phyloP scores from a whole-genome alignment of 108 stramenopile species.

The Bacterosira constricta region DNA sequence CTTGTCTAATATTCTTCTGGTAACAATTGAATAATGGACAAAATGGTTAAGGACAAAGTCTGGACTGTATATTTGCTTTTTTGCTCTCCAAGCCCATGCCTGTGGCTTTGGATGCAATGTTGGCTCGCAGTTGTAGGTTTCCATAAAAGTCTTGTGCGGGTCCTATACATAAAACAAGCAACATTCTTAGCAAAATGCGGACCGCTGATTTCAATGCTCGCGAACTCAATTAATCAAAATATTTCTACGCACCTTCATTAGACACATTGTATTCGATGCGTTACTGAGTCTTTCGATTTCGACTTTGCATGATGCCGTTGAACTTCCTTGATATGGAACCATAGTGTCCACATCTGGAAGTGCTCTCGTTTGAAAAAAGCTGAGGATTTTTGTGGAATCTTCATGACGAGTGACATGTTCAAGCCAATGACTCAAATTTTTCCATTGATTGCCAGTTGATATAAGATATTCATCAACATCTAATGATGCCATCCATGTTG shows the following conservation, averaged over 20 bases:
- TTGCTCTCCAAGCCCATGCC: slow-evolving; percentile 40
- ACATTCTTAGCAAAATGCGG: too few species aligned
- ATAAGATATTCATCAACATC: slow-evolving; percentile 86
- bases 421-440: slow-evolving; percentile 27
- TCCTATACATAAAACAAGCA: slow-evolving; percentile 2
- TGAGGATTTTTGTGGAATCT: slow-evolving; percentile 48
- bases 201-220: too few species aligned
- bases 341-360: slow-evolving; percentile 30
- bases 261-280: slow-evolving; percentile 11
- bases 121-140: slow-evolving; percentile 48
- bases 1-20: slow-evolving; percentile 21
- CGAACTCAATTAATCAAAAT: neutral
- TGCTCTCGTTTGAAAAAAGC: slow-evolving; percentile 54
- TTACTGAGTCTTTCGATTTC: neutral
- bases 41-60: slow-evolving; percentile 44
- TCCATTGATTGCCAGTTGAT: slow-evolving; percentile 46
- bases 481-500: slow-evolving; percentile 80
- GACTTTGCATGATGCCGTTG: slow-evolving; percentile 9
- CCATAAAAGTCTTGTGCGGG: slow-evolving; percentile 31
- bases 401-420: slow-evolving; percentile 22
- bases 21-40: slow-evolving; percentile 40
- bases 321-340: slow-evolving; percentile 31
- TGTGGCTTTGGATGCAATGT: slow-evolving; percentile 42
- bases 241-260: slow-evolving; percentile 28
- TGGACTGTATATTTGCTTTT: slow-evolving; percentile 46